Conservation (phyloP, 1,139 yeast species). For the Kodamaea arcana region DNA sequence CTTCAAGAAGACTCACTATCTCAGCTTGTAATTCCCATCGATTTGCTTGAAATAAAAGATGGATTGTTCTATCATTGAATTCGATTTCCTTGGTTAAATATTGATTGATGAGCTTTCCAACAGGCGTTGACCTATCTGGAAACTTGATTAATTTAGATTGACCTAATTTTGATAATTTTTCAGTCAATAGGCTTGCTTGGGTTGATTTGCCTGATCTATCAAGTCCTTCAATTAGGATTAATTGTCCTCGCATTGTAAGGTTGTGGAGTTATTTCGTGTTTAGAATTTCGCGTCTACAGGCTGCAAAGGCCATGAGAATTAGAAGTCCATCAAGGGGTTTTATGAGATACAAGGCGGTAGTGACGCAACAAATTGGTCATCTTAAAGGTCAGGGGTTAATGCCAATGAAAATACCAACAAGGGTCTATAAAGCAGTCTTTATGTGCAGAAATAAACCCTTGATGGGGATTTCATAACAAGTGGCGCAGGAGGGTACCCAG, state of each 20-base stretch:
- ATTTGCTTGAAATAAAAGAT: conserved; percentile 86
- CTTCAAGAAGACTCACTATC: conserved; percentile 42
- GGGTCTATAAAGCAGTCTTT: no score
- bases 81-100: conserved; percentile 52
- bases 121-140: conserved; percentile 80
- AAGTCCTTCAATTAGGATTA: conserved; percentile 85
- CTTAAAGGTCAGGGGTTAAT: no score
- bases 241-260: conserved; percentile 50
- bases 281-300: no score
- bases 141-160: conserved; percentile 58
- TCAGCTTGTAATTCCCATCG: conserved; percentile 75
- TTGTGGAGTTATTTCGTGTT: no score
- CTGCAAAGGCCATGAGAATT: no score
- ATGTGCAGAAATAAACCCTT: no score
- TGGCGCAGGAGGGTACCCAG: no score
- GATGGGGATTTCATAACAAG: no score
- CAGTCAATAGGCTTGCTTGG: conserved; percentile 55
- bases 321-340: no score
- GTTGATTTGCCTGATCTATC: conserved; percentile 96
- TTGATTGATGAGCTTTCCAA: conserved; percentile 73
- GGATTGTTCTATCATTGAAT: conserved; percentile 74
- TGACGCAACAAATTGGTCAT: no score
- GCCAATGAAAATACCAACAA: no score
- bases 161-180: conserved; percentile 24
- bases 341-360: no score